phyloP scores from a whole-genome alignment of 768 basidiomycete species.

The Russula earlei region DNA sequence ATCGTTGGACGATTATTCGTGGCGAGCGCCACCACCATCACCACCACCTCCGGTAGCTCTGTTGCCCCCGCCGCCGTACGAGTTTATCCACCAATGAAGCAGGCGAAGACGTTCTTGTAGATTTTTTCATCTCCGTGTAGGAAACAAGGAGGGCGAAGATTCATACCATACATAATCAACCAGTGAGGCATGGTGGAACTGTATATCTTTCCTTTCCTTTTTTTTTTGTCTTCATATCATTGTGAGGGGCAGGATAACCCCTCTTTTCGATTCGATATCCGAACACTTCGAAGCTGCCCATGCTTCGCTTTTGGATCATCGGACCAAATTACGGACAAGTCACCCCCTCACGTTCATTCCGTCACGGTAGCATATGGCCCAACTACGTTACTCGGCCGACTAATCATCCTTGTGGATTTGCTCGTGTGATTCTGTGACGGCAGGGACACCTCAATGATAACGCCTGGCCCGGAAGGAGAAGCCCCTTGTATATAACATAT shows the following conservation, averaged over 20 bases:
- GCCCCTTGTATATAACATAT: too few relatives aligned
- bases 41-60: too few relatives aligned
- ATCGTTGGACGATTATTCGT: too few relatives aligned
- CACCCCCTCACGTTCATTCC: too few relatives aligned
- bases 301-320: too few relatives aligned
- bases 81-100: neutral
- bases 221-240: too few relatives aligned
- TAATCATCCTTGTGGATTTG: neutral
- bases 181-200: neutral
- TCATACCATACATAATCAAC: neutral
- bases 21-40: neutral
- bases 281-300: too few relatives aligned
- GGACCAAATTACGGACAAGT: too few relatives aligned
- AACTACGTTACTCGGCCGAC: neutral
- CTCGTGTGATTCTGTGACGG: neutral
- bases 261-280: too few relatives aligned
- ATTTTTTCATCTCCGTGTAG: neutral
- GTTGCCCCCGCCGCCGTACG: conserved; percentile 1
- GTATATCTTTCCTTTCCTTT: neutral
- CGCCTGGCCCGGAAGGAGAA: too few relatives aligned
- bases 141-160: neutral
- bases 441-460: neutral
- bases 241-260: too few relatives aligned
- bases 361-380: too few relatives aligned
- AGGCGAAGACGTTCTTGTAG: neutral